Evolutionary conservation across 108 stramenopile species (phyloP), one percentile per base, ranked within the genome.

Genomic region (Nannochloropsis salina): DNA sequence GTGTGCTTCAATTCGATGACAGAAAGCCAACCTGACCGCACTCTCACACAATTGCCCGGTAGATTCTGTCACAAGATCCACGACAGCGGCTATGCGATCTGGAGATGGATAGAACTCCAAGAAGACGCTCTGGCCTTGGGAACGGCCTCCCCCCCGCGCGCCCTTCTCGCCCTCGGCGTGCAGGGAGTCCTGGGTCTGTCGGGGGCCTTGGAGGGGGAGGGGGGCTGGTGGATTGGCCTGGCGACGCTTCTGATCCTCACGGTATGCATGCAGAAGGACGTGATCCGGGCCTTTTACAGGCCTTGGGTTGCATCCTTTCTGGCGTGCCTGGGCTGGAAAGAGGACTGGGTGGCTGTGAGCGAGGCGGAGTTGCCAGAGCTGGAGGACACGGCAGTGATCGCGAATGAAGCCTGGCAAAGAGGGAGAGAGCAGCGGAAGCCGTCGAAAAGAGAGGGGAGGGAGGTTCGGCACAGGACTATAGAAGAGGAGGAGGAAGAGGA

Each of bases 51-150:
- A 31, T 31, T 31, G 31, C 31, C 31, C 20, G n/a, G 6, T n/a
- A 74, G 61, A n/a, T n/a, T 74, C 3, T 74, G 61, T 74, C 4
- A 74, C 20, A 74, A 74, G 2, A n/a, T n/a, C 6, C 15, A 74
- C 61, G 61, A 74, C 61, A 6, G n/a, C 15, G 8, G 61, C 61
- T 74, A 4, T n/a, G 61, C 61, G 20, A 74, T 74, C 4, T 74
- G 61, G 61, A 15, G 61, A n/a, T 74, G 61, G 61, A 74, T 74
- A n/a, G 61, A 74, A n/a, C 61, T 74, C 20, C 61, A 74, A 74
- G 61, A 74, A 74, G 61, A 74, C 61, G 61, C 61, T 15, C 6
- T 74, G 20, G 61, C 61, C 15, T n/a, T n/a, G 2, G 61, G 61
- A 15, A 74, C 4, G 5, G 61, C 61, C 61, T 74, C 61, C 61